Base-by-base conservation (phyloP, 805 yeast genomes). In the Saccharomyces paradoxus region DNA sequence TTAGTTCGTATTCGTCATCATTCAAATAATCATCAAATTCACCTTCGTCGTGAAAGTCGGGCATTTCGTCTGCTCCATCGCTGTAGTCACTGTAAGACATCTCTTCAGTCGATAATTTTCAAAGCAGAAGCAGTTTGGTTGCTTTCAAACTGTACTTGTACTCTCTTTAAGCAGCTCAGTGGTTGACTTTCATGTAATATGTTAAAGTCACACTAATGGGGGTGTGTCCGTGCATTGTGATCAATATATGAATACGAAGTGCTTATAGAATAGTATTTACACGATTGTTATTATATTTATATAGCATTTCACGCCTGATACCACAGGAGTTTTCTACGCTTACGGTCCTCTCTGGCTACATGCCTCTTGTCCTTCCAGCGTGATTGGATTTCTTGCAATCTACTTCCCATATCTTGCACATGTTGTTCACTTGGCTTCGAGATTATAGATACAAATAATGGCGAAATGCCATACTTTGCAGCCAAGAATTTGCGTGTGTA, bases 401-500 rank as follows among this genome's bases (percentile, higher is more conserved):
- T 74, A 27, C 63, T 56, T 24, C 71, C 67, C 83, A 82, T 78
- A 57, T 77, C 80, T 17, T 58, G 59, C 32, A 66, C 61, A 58
- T 80, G 74, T 51, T 71, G 74, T 44, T 65, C 61, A 50, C 74
- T 69, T 22, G 73, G 69, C n/a, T 73, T 73, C 0, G 87, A 77
- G 1, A 79, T 79, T 50, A 84, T 64, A 6, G 82, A 80, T 41
- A 87, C 77, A 50, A 81, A 79, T 53, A 73, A 65, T 32, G 75
- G 76, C 29, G 81, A 73, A 46, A 82, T 82, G 31, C 75, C 71
- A 65, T 76, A 89, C 68, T 81, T 75, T 57, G 75, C 71, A 12
- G 90, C 89, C 53, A 88, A 74, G 13, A 75, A 77, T 53, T 79
- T 76, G 58, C 86, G 77, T 14, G 89, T 82, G 81, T 88, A 82